Evolutionary conservation across 129 eudicot species (phyloP), one percentile per base, ranked within the genome.

Genomic region (Dittrichia graveolens): DNA sequence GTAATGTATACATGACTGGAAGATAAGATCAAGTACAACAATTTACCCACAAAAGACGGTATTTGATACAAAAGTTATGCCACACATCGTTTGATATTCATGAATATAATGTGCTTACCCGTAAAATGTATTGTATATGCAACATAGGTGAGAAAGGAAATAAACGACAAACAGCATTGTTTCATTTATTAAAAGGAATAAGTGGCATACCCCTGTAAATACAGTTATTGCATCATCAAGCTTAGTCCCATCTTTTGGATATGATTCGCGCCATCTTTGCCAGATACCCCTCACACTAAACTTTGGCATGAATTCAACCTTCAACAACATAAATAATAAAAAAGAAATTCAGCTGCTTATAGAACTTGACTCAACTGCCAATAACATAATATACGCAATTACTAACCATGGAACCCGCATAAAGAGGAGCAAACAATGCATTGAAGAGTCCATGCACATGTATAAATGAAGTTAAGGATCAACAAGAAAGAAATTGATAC

Each of bases 371-470:
- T 39, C 24, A 35, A 68, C 61, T 46, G 54, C 56, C 43, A 60
- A 58, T 47, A 24, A 40, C 3, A 31, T 5, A 47, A 39, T 5
- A 42, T 64, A 70, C 14, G 50, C 55, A 67, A 48, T 38, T 18
- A 49, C 78, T 82, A 67, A 94, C 98, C 63, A 76, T 79, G 56
- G 98, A 83, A 42, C 98, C 98, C 3, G 96, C 96, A 77, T 84
- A 94, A 39, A 94, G 84, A 74, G 98, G 98, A 75, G 96, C 96
- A 65, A 94, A 79, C 58, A 94, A 78, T 37, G 93, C 97, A 75
- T 94, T 94, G 81, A 94, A 94, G 59, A 94, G 87, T 59, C 98
- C 98, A 79, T 94, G 98, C 61, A 94, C 98, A 73, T 94, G 95
- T 94, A 84, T 74, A 54, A 79, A 68, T 47, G 63, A 73, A 61